Percentiles rank a stretch among this genome's conserved stretches.
Evolutionary conservation across 2,329 filamentous ascomycete species (phyloP).

Genomic region (Fusarium nanum): DNA sequence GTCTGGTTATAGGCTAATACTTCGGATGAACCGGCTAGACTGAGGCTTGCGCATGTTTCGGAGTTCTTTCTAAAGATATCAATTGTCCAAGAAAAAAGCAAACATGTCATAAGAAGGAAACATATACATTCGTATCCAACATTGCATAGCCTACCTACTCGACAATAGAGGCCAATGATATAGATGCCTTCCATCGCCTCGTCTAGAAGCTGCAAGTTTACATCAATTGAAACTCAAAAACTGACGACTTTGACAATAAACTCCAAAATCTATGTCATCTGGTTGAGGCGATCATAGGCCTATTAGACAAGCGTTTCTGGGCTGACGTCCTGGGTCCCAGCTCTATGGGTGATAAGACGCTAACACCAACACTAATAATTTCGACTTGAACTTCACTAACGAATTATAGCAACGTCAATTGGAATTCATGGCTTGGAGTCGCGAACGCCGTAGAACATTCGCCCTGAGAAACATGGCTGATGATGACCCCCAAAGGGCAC

Average conservation of each 20-base stretch:
- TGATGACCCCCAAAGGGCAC: background rate
- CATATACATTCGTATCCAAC: background rate
- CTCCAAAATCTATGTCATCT: background rate
- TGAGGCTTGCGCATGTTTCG: conserved; percentile 13
- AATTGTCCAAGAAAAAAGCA: conserved; percentile 21
- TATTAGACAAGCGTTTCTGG: conserved; percentile 15
- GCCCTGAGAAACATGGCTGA: conserved; percentile 33
- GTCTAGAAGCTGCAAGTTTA: background rate
- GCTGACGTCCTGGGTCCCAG: conserved; percentile 23
- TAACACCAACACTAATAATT: background rate
- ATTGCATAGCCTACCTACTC: background rate
- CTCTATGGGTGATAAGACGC: conserved; percentile 24
- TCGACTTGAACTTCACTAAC: conserved; percentile 3
- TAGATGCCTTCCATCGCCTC: conserved; percentile 4
- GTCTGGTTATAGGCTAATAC: conserved; percentile 6
- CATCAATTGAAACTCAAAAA: conserved; percentile 23
- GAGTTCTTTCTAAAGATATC: conserved; percentile 21
- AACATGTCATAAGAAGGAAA: conserved; percentile 3
- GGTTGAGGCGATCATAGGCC: background rate
- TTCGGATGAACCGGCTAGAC: conserved; percentile 15
- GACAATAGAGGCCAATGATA: conserved; percentile 1
- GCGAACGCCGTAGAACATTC: conserved; percentile 27
- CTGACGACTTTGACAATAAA: background rate
- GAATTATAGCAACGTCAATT: conserved; percentile 17
- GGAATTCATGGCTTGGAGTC: conserved; percentile 35